A percentile compares a stretch with the other conserved stretches of the same genome.
Evolutionary conservation across 2,329 filamentous ascomycete genomes (phyloP).

Genomic region (Pseudogymnoascus sp.): DNA sequence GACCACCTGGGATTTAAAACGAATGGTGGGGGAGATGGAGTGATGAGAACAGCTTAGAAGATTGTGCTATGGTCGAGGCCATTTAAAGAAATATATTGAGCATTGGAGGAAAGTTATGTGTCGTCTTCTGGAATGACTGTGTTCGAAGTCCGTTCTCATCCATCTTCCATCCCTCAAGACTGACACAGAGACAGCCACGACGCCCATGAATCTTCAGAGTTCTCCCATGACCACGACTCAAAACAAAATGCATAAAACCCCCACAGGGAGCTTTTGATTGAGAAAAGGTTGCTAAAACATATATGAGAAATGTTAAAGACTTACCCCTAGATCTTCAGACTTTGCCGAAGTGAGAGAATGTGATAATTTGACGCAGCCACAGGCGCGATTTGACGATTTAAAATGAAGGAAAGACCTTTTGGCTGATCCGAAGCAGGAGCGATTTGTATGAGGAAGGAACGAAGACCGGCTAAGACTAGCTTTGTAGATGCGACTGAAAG

Average conservation of each 20-base stretch:
- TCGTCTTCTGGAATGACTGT: background rate
- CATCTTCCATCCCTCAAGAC: too few relatives aligned
- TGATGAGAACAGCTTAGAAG: background rate
- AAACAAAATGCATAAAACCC: background rate
- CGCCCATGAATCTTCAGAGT: background rate
- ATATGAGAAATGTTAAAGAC: background rate
- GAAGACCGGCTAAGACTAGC: background rate
- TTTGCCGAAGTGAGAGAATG: conserved; percentile 5
- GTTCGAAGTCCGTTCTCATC: background rate
- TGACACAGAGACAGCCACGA: background rate
- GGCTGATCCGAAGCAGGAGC: background rate
- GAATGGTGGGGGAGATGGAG: background rate
- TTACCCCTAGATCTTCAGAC: background rate
- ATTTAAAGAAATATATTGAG: background rate
- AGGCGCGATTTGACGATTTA: conserved; percentile 5
- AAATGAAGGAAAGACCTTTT: background rate
- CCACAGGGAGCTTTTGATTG: background rate
- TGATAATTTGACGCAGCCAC: conserved; percentile 6
- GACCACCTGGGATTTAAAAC: background rate
- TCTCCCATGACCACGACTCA: background rate
- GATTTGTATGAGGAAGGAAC: background rate
- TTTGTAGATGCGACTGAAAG: conserved; percentile 8
- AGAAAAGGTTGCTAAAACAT: background rate
- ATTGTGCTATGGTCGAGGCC: background rate
- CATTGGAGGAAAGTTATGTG: background rate